A percentile compares a stretch with the other conserved stretches of the same genome.
phyloP scores from a whole-genome alignment of 306 rosid genomes.

The Arachis stenosperma region DNA sequence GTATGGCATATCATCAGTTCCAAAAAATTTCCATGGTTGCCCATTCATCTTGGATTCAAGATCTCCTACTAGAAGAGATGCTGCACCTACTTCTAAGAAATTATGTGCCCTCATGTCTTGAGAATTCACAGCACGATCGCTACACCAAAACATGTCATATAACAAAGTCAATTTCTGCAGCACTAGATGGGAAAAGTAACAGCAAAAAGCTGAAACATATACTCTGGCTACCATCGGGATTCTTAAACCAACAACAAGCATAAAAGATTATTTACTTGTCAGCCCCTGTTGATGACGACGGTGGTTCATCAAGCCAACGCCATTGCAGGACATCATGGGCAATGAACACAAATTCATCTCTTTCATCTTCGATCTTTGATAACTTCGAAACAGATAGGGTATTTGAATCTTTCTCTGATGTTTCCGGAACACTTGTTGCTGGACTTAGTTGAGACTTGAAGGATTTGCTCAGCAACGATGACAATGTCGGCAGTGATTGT shows the following conservation, averaged over 20 bases:
- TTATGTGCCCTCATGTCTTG: slow-evolving; percentile 76
- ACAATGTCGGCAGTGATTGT: slow-evolving; percentile 85
- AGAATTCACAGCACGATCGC: slow-evolving; percentile 64
- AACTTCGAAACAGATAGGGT: slow-evolving; percentile 65
- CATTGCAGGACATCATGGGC: slow-evolving; percentile 86
- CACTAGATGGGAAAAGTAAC: slow-evolving; percentile 20
- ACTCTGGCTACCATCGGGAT: slow-evolving; percentile 10
- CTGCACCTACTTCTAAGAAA: slow-evolving; percentile 96
- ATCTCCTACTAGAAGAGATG: slow-evolving; percentile 87
- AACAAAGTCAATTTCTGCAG: slow-evolving; percentile 36
- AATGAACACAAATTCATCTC: slow-evolving; percentile 68
- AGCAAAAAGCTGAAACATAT: slow-evolving; percentile 29
- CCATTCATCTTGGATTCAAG: slow-evolving; percentile 86
- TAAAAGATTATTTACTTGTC: slow-evolving; percentile 61
- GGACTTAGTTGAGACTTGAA: slow-evolving; percentile 80
- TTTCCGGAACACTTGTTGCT: slow-evolving; percentile 61
- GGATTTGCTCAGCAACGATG: slow-evolving; percentile 90
- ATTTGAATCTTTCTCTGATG: slow-evolving; percentile 65
- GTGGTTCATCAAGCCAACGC: slow-evolving; percentile 91
- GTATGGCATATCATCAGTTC: slow-evolving; percentile 97
- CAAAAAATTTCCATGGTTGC: slow-evolving; percentile 89
- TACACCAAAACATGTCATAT: slow-evolving; percentile 49
- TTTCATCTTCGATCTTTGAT: slow-evolving; percentile 72
- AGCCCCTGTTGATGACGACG: slow-evolving; percentile 55
- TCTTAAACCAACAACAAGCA: slow-evolving; percentile 34